Conservation (phyloP, 306 rosid species). For the Prunus mume region DNA sequence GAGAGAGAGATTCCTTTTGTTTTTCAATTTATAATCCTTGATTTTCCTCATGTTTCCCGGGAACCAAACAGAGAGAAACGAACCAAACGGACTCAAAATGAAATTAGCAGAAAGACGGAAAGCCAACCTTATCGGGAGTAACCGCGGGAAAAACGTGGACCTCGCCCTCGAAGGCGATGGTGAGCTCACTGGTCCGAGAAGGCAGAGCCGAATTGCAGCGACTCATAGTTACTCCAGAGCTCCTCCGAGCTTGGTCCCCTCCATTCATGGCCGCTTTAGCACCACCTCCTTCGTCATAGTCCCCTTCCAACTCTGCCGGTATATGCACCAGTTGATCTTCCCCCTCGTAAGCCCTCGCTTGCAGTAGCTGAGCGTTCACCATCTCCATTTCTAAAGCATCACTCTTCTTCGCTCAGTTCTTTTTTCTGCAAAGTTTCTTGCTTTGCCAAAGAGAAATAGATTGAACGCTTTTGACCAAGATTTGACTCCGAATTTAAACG, state of each 20-base stretch:
- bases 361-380: slow-evolving; percentile 35
- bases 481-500: no score
- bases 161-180: slow-evolving; percentile 69
- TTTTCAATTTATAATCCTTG: not conserved
- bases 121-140: slow-evolving; percentile 60
- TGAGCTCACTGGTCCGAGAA: slow-evolving; percentile 61
- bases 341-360: slow-evolving; percentile 25
- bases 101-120: not conserved
- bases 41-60: not conserved
- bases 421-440: not conserved
- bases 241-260: slow-evolving; percentile 21
- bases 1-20: not conserved
- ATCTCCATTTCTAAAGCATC: slow-evolving; percentile 42
- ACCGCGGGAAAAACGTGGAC: slow-evolving; percentile 71
- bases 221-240: slow-evolving; percentile 7
- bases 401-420: slow-evolving; percentile 1
- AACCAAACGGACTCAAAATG: not conserved
- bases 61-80: not conserved
- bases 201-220: slow-evolving; percentile 13
- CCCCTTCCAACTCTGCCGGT: slow-evolving; percentile 31
- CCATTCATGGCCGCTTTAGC: slow-evolving; percentile 27
- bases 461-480: no score
- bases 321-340: slow-evolving; percentile 9
- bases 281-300: slow-evolving; percentile 12
- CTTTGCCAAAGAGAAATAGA: not conserved